Evolutionary conservation across 116 monocot species (phyloP), one percentile per base, ranked within the genome.

Genomic region (Posidonia oceanica): DNA sequence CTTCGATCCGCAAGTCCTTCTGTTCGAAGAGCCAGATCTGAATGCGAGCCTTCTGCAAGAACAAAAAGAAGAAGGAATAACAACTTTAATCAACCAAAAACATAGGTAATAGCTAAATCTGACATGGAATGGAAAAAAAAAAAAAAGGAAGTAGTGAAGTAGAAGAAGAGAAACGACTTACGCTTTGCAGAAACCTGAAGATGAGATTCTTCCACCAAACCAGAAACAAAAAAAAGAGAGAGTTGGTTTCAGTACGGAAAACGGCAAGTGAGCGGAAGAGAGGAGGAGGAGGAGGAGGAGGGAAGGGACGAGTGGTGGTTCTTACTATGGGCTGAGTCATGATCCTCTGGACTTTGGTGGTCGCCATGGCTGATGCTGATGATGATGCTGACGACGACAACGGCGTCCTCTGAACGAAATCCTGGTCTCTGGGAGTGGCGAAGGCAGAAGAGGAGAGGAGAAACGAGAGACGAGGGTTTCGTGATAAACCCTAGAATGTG

Each of bases 1-100:
- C 88, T 74, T 88, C 82, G 52, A 84, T 88, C 80, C 88, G 77
- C 77, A 84, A 29, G 69, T 88, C 82, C 69, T 82, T 88, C 75
- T 84, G 81, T 71, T 88, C 88, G 39, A 84, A 88, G 7, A 88
- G 72, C 88, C 88, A 88, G 22, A 80, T 88, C 77, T 82, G 84
- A n/a, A 84, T 88, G 38, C 84, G 79, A 71, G 84, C 82, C 80
- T 84, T 88, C 87, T 88, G 72, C 68, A 79, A 3, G 21, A 66
- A 64, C 41, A 55, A 17, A 61, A 3, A 52, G 21, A 16, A 63
- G 15, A 41, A 64, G 3, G 70, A 64, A 68, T 8, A 48, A 3
- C 18, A 53, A 3, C 36, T 15, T 52, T 3, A 52, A 42, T 10
- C n/a, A 12, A 51, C 2, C 16, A 52, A 13, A 16, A 64, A 64